Percentiles rank a stretch among this genome's conserved stretches.
phyloP scores from a whole-genome alignment of 2,329 filamentous ascomycete species.

The Diaporthe australafricana region DNA sequence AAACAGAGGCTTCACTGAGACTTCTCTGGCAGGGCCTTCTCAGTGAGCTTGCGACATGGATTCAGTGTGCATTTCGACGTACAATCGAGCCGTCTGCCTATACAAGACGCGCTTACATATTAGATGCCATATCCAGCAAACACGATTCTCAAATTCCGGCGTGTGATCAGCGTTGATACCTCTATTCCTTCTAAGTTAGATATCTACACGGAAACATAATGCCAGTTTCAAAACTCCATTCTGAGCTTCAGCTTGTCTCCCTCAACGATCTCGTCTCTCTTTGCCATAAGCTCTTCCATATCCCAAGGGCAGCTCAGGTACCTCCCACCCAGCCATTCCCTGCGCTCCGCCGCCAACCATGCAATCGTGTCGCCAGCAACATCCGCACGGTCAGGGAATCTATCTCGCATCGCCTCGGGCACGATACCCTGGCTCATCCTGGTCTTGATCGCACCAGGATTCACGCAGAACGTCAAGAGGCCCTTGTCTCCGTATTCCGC shows the following conservation, averaged over 20 bases:
- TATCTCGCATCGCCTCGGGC: slow-evolving; percentile 49
- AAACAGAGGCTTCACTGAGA: no score
- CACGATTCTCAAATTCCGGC: no score
- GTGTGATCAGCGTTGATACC: no score
- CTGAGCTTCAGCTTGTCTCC: not conserved
- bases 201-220: no score
- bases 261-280: slow-evolving; percentile 37
- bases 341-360: not conserved
- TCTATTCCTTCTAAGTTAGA: no score
- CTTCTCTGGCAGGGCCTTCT: no score
- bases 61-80: no score
- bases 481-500: slow-evolving; percentile 56
- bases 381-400: slow-evolving; percentile 58
- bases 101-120: no score
- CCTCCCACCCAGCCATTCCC: slow-evolving; percentile 5
- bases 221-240: not conserved
- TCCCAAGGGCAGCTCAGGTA: slow-evolving; percentile 4
- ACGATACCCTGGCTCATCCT: slow-evolving; percentile 42
- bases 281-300: not conserved
- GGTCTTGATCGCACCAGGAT: slow-evolving; percentile 59
- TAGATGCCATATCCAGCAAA: no score
- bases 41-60: no score
- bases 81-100: no score
- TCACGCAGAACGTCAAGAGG: slow-evolving; percentile 53
- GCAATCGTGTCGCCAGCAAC: slow-evolving; percentile 32